A percentile compares a stretch with the other conserved stretches of the same genome.
phyloP scores from a whole-genome alignment of 805 yeast genomes.

The Metschnikowia henanensis region DNA sequence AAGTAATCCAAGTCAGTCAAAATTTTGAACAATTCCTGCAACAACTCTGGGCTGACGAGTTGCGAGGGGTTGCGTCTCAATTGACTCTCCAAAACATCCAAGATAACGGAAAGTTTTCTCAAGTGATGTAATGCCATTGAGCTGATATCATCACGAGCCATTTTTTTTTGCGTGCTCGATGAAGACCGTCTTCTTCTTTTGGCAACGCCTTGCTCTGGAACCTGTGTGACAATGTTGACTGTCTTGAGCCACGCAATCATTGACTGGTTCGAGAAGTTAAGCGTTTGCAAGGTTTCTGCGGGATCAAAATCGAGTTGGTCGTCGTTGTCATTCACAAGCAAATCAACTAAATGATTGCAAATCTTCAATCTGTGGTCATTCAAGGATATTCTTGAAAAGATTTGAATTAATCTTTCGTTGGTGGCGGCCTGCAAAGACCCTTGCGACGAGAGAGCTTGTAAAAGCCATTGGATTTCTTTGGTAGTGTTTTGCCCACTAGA shows the following conservation, averaged over 20 bases:
- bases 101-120: slow-evolving; percentile 70
- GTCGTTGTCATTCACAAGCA: slow-evolving; percentile 50
- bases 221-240: slow-evolving; percentile 52
- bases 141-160: slow-evolving; percentile 68
- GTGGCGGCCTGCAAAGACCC: slow-evolving; percentile 43
- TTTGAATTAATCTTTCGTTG: slow-evolving; percentile 48
- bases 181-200: slow-evolving; percentile 84
- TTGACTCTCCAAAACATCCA: slow-evolving; percentile 71
- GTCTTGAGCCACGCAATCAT: slow-evolving; percentile 60
- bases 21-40: slow-evolving; percentile 56
- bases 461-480: slow-evolving; percentile 60
- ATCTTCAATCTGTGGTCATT: slow-evolving; percentile 57
- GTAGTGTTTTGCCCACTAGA: slow-evolving; percentile 51
- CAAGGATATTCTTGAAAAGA: slow-evolving; percentile 55
- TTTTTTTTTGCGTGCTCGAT: slow-evolving; percentile 71
- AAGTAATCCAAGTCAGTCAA: slow-evolving; percentile 78
- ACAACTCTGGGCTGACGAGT: slow-evolving; percentile 44
- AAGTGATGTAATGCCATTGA: slow-evolving; percentile 76
- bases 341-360: slow-evolving; percentile 46
- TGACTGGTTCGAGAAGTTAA: slow-evolving; percentile 54
- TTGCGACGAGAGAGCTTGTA: slow-evolving; percentile 40
- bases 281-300: slow-evolving; percentile 49
- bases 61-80: slow-evolving; percentile 33
- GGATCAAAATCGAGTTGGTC: slow-evolving; percentile 33
- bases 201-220: slow-evolving; percentile 52